Conservation (phyloP, 1,284 basidiomycete species). For the Lentinus polychrous region DNA sequence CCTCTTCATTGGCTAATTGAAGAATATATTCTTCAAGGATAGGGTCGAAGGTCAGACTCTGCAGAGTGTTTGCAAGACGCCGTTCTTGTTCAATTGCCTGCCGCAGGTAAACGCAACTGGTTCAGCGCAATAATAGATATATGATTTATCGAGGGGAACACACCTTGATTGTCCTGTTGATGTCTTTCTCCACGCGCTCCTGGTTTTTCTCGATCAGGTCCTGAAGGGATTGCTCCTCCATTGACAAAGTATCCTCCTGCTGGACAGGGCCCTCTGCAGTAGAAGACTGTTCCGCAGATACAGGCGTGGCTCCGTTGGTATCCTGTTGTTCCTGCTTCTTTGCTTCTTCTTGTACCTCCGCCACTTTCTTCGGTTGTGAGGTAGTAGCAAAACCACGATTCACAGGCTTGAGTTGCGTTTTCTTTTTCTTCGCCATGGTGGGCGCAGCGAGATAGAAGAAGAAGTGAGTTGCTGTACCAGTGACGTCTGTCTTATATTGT, state of each 20-base stretch:
- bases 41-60: slow-evolving; percentile 60
- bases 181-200: slow-evolving; percentile 87
- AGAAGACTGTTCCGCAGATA: slow-evolving; percentile 3
- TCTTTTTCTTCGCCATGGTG: slow-evolving; percentile 83
- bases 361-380: slow-evolving; percentile 79
- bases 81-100: slow-evolving; percentile 84
- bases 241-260: not conserved
- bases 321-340: slow-evolving; percentile 9
- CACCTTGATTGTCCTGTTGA: slow-evolving; percentile 60
- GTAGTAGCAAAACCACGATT: slow-evolving; percentile 81
- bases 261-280: slow-evolving; percentile 6
- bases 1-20: slow-evolving; percentile 34
- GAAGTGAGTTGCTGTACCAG: too few relatives aligned
- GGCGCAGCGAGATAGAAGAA: slow-evolving; percentile 8
- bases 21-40: slow-evolving; percentile 56
- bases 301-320: slow-evolving; percentile 6
- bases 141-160: slow-evolving; percentile 7
- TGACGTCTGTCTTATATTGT: too few relatives aligned
- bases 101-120: not conserved
- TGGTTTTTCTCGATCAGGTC: slow-evolving; percentile 75
- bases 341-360: slow-evolving; percentile 25
- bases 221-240: slow-evolving; percentile 55
- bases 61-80: slow-evolving; percentile 64
- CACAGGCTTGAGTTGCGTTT: slow-evolving; percentile 72
- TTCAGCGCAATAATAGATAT: slow-evolving; percentile 2